phyloP scores from a whole-genome alignment of 2,329 filamentous ascomycete genomes.

The Dothideomycetes sp. region DNA sequence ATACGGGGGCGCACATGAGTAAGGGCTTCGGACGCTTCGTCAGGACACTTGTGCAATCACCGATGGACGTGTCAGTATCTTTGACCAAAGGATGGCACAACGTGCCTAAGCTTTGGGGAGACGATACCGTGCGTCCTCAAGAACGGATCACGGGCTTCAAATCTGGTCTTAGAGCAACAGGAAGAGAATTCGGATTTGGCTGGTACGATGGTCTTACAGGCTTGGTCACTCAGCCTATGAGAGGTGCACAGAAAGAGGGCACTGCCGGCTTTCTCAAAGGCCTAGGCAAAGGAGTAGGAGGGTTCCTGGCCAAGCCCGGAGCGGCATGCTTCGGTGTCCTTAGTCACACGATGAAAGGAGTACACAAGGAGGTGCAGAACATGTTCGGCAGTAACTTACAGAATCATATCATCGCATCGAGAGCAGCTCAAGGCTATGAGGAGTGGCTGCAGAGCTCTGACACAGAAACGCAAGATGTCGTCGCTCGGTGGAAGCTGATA shows the following conservation, averaged over 20 bases:
- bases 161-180: conserved; percentile 40
- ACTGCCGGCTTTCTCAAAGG: conserved; percentile 62
- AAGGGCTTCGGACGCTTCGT: conserved; percentile 28
- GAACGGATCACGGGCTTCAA: conserved; percentile 55
- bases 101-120: conserved; percentile 59
- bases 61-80: conserved; percentile 52
- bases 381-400: conserved; percentile 57
- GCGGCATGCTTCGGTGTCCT: conserved; percentile 43
- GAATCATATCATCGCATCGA: conserved; percentile 65
- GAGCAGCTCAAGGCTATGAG: conserved; percentile 61
- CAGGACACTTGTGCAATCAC: conserved; percentile 35
- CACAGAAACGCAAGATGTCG: conserved; percentile 53
- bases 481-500: conserved; percentile 51
- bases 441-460: conserved; percentile 46
- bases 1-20: conserved; percentile 23
- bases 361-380: conserved; percentile 59
- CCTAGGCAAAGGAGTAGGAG: conserved; percentile 68
- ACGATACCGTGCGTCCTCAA: conserved; percentile 57
- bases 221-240: conserved; percentile 62
- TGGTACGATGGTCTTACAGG: conserved; percentile 70
- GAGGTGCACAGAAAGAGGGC: conserved; percentile 55
- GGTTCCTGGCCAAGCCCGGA: conserved; percentile 63
- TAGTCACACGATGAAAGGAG: conserved; percentile 64
- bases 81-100: conserved; percentile 63
- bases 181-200: conserved; percentile 59